These are phyloP conservation scores for Passalora sequoiae DNA, from an alignment of 2,329 filamentous ascomycete species.

Conservation along the genomic window DNA sequence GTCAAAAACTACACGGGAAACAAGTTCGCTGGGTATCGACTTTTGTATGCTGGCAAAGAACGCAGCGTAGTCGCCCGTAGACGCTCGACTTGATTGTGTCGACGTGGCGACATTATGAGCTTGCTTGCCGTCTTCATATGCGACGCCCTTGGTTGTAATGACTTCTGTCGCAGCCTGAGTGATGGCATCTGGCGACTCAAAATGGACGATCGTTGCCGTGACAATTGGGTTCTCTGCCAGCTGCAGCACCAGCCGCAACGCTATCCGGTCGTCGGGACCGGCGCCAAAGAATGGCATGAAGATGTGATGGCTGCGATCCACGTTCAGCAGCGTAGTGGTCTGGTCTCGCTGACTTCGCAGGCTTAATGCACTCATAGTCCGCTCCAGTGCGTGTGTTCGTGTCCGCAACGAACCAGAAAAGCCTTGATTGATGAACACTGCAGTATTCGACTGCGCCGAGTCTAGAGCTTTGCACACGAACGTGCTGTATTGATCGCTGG, in stretches of 20 bases:
- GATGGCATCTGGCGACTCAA: slow-evolving; percentile 36
- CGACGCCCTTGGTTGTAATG: slow-evolving; percentile 8
- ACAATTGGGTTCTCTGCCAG: slow-evolving; percentile 73
- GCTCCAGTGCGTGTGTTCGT: slow-evolving; percentile 39
- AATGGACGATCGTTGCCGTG: slow-evolving; percentile 68
- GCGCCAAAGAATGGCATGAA: slow-evolving; percentile 78
- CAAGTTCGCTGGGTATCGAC: slow-evolving; percentile 50
- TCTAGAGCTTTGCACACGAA: slow-evolving; percentile 68
- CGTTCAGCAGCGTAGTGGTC: slow-evolving; percentile 50
- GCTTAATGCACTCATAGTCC: slow-evolving; percentile 54
- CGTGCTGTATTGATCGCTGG: slow-evolving; percentile 58
- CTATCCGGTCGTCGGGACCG: slow-evolving; percentile 72
- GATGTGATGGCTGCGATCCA: slow-evolving; percentile 71
- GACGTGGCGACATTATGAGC: slow-evolving; percentile 10
- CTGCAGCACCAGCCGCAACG: slow-evolving; percentile 76
- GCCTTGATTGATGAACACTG: slow-evolving; percentile 72
- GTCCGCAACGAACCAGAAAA: slow-evolving; percentile 48
- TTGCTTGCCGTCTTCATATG: slow-evolving; percentile 10
- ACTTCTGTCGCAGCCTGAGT: slow-evolving; percentile 15
- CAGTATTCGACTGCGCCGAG: slow-evolving; percentile 61
- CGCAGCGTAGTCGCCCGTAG: slow-evolving; percentile 38
- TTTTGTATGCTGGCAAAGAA: slow-evolving; percentile 56
- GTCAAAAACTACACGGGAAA: slow-evolving; percentile 56
- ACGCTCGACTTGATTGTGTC: slow-evolving; percentile 2
- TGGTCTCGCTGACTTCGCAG: slow-evolving; percentile 56